These are phyloP conservation scores for Paramyrothecium roridum DNA, from an alignment of 2,329 filamentous ascomycete species.

Conservation along the genomic window DNA sequence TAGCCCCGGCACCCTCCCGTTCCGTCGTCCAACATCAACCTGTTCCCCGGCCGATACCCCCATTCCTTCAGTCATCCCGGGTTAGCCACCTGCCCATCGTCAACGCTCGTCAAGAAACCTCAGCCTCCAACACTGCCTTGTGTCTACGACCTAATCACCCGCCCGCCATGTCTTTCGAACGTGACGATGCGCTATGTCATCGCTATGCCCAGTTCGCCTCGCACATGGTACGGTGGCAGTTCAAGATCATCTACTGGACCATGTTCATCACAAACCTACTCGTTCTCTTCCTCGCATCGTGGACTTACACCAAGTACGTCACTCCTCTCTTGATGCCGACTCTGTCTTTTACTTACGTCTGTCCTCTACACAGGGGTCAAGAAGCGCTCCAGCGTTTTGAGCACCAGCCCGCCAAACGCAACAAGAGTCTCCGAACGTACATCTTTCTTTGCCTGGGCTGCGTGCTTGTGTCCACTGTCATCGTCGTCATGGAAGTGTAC, in stretches of 20 bases:
- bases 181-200: constrained; percentile 27
- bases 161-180: constrained; percentile 4
- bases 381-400: constrained; percentile 32
- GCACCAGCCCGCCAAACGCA: constrained; percentile 24
- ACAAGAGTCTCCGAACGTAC: constrained; percentile 35
- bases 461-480: constrained; percentile 38
- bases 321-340: background rate
- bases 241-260: constrained; percentile 44
- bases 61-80: background rate
- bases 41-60: background rate
- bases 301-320: constrained; percentile 35
- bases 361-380: constrained; percentile 23
- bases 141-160: background rate
- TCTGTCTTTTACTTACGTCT: constrained; percentile 3
- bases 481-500: constrained; percentile 54
- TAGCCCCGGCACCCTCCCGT: background rate
- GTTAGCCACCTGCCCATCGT: background rate
- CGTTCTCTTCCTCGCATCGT: constrained; percentile 41
- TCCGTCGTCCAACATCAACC: no score
- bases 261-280: constrained; percentile 41
- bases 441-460: constrained; percentile 41
- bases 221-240: constrained; percentile 36
- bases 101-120: no score
- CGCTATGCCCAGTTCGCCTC: constrained; percentile 42
- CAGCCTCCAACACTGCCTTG: background rate